Conservation (phyloP, 805 yeast genomes). For the Wickerhamiella slavikovae region DNA sequence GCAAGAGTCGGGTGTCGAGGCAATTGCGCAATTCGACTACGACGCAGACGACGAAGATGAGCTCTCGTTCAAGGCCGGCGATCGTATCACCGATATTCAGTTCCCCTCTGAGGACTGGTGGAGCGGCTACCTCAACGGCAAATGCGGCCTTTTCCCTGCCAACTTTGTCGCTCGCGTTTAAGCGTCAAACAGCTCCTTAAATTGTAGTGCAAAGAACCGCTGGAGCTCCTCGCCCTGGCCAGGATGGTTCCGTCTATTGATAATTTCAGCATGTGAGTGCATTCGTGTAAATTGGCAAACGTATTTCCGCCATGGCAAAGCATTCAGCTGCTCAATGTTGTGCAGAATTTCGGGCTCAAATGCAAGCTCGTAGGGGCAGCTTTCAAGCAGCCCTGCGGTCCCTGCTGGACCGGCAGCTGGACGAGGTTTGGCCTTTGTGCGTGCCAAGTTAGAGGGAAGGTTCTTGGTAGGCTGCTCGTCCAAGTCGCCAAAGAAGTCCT, state of each 20-base stretch:
- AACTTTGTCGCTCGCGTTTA: slow-evolving; percentile 39
- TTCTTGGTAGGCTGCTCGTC: too few species aligned
- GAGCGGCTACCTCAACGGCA: slow-evolving; percentile 70
- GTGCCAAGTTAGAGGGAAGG: too few species aligned
- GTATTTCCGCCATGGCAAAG: slow-evolving; percentile 54
- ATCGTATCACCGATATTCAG: slow-evolving; percentile 58
- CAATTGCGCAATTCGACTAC: slow-evolving; percentile 55
- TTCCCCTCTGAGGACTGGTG: slow-evolving; percentile 95
- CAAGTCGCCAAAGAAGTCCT: background rate
- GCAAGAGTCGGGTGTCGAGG: slow-evolving; percentile 22
- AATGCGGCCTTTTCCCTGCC: slow-evolving; percentile 74
- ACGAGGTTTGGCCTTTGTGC: background rate
- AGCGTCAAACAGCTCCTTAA: background rate
- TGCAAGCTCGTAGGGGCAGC: slow-evolving; percentile 7
- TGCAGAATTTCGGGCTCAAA: slow-evolving; percentile 20
- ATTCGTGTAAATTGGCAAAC: slow-evolving; percentile 50
- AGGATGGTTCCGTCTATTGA: slow-evolving; percentile 30
- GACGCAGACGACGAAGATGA: slow-evolving; percentile 90
- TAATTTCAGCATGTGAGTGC: slow-evolving; percentile 76
- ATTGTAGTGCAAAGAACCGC: slow-evolving; percentile 8
- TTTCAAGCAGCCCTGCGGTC: slow-evolving; percentile 6
- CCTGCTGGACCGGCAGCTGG: background rate
- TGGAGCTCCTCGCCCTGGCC: slow-evolving; percentile 15
- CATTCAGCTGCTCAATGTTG: slow-evolving; percentile 36
- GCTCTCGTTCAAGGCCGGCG: slow-evolving; percentile 68